These are phyloP conservation scores for Backusella parvicylindrica DNA, from an alignment of 192 early-diverging fungal genomes.

Conservation along the genomic window DNA sequence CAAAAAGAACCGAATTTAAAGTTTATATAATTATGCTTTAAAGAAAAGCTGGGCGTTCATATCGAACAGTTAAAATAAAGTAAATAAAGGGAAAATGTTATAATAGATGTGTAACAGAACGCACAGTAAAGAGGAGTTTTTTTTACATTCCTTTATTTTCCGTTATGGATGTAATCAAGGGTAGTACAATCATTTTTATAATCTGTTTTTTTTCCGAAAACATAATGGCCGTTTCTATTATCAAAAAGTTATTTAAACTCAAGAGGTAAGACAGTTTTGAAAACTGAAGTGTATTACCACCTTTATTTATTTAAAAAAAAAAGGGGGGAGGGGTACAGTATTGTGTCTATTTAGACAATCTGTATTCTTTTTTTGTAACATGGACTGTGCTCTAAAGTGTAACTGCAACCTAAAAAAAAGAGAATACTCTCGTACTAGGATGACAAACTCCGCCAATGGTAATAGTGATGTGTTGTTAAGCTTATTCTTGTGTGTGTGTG, in stretches of 20 bases:
- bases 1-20: background rate
- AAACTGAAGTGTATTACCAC: background rate
- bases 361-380: background rate
- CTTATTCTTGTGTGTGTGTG: too few species aligned
- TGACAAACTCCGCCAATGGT: background rate
- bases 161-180: background rate
- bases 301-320: background rate
- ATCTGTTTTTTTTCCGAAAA: background rate
- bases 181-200: background rate
- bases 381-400: background rate
- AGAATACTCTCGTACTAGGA: background rate
- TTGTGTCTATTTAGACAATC: background rate
- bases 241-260: background rate
- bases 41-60: background rate
- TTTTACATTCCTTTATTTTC: background rate
- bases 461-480: too few species aligned
- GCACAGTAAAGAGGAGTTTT: background rate
- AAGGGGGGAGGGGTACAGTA: background rate
- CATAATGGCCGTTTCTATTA: background rate
- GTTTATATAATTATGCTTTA: background rate
- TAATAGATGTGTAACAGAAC: background rate
- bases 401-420: background rate
- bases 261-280: background rate
- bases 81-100: background rate
- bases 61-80: background rate